Conservation (phyloP, 495 filamentous ascomycete genomes). For the Penicillium salamii region DNA sequence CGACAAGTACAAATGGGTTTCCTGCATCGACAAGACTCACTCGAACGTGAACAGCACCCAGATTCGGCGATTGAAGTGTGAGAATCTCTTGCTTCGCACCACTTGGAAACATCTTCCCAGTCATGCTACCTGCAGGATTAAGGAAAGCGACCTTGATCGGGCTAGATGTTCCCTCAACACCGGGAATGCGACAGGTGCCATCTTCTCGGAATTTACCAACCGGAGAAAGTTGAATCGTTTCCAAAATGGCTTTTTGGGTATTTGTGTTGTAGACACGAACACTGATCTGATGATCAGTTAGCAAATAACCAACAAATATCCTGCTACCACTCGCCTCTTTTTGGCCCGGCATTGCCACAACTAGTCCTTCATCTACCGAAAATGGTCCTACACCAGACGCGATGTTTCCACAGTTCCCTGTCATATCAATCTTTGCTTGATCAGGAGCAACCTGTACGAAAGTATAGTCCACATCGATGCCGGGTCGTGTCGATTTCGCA, state of each 20-base stretch:
- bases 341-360: constrained; percentile 17
- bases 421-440: constrained; percentile 30
- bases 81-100: constrained; percentile 18
- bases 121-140: constrained; percentile 30
- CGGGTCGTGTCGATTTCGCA: constrained; percentile 20
- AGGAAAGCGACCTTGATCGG: constrained; percentile 29
- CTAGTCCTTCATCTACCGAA: constrained; percentile 33
- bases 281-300: constrained; percentile 17
- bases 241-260: constrained; percentile 22
- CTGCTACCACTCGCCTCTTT: constrained; percentile 12
- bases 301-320: not conserved
- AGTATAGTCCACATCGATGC: constrained; percentile 37
- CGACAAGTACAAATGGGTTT: constrained; percentile 36
- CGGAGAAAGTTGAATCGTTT: constrained; percentile 22
- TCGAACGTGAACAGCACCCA: constrained; percentile 11
- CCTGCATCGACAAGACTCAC: constrained; percentile 31
- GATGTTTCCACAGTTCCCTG: constrained; percentile 44
- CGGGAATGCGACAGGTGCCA: constrained; percentile 24
- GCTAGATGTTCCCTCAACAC: constrained; percentile 24
- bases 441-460: constrained; percentile 36
- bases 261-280: constrained; percentile 33
- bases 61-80: constrained; percentile 3
- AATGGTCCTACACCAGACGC: constrained; percentile 37
- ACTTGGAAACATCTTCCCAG: constrained; percentile 29
- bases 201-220: constrained; percentile 23